Base-by-base conservation (phyloP, 257 asterid genomes). In the Solanum rostratum region DNA sequence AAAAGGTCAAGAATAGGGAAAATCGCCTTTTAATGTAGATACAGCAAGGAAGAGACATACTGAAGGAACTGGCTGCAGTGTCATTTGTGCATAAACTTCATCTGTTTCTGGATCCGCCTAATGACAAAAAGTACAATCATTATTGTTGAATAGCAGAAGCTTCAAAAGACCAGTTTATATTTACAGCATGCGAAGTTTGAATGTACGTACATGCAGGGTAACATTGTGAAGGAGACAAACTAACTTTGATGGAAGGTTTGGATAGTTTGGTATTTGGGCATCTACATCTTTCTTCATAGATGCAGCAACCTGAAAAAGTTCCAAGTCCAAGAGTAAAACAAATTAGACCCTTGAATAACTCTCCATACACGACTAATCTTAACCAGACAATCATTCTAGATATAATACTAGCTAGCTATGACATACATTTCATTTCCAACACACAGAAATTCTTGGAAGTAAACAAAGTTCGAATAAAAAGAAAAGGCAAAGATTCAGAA, bases 11-110 rank as follows among this genome's bases (percentile, higher is more conserved):
- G 46, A 27, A 78, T 29, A 49, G 9, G 62, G 20, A 49, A 49
- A 15, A 50, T 76, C 63, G 29, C 82, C 45, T 15, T 49, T 49
- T 49, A 49, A 49, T 15, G 62, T 76, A 76, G 82, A 76, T 41
- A 78, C 3, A 62, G 55, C 30, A 2, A 83, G 15, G 80, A 71
- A 46, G 68, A 50, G 10, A 24, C 62, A 52, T 83, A 83, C 85
- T 74, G 85, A 83, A 68, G 81, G 85, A 83, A 95, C 99, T 12
- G 99, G 98, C 90, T 92, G 98, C 87, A 96, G 98, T 39, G 98
- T 93, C 99, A 96, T 96, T 88, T 96, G 98, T 55, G 99, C 99
- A 87, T 96, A 96, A 83, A 96, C 98, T 92, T 96, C 99, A 37
- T 96, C 99, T 3, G 97, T 95, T 90, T 96, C 99, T 19, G 90